Evolutionary conservation across 106 monocot species (phyloP), one percentile per base, ranked within the genome.

Genomic region (Phalaenopsis equestris): DNA sequence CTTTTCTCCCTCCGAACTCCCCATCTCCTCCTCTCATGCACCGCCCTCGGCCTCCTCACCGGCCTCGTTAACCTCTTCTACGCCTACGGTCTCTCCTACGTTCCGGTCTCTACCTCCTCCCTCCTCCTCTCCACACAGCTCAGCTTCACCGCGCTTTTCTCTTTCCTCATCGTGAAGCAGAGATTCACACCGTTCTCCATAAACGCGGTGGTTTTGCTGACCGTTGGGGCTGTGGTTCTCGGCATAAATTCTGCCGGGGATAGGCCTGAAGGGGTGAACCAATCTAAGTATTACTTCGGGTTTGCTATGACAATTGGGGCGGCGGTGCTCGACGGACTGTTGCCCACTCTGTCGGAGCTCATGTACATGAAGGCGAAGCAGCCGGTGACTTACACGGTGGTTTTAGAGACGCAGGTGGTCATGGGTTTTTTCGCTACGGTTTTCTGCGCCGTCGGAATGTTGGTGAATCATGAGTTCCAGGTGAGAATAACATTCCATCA

Each of bases 321-420:
- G 2, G 82, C 79, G 9, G 18, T 52, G 24, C 42, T 82, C 46
- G 79, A 81, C 19, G 82, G 75, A 4, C 36, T 82, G 4, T 16
- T 79, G 56, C 75, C 82, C 74, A 78, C 86, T 1, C 24, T 86
- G 55, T 37, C 79, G 14, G 79, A 86, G 75, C 67, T 86, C 36
- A 65, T 73, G 15, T 79, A 82, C 70, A 14, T 30, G 19, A 82
- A 56, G 74, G 72, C 67, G 6, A 52, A 38, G 55, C 41, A 47
- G 80, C 41, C 16, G 46, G 37, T 81, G 9, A 81, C 65, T 8
- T 86, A 86, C 65, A 30, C 46, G 18, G 2, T 82, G 24, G 86
- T 86, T 23, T 52, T 86, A 81, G 86, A 86, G 75, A 86, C 78
- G 79, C 86, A 86, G 77, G 6, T 84, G 4, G 75, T 80, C 15